Percentiles rank a stretch among this genome's conserved stretches.
These are phyloP conservation scores for Achaetomium macrosporum DNA, from an alignment of 2,329 filamentous ascomycete species.

Conservation along the genomic window DNA sequence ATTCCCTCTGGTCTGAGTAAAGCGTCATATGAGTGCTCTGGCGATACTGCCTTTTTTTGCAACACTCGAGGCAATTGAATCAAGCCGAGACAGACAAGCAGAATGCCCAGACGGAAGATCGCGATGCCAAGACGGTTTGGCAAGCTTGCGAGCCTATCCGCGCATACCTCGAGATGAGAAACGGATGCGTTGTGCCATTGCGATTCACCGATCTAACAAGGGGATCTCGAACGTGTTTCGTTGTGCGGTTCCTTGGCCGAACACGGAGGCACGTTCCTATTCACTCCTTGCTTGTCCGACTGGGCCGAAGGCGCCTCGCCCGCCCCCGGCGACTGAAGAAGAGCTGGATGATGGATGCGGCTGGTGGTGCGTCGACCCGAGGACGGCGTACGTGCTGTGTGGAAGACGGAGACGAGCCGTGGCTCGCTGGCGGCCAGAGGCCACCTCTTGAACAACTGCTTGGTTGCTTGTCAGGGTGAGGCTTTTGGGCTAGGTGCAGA, in stretches of 20 bases:
- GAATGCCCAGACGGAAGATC: conserved; percentile 26
- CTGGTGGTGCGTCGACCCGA: too few species aligned
- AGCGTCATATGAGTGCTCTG: conserved; percentile 3
- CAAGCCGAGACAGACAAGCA: conserved; percentile 10
- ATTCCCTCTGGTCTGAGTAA: neutral
- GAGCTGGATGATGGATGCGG: neutral
- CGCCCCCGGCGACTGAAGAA: neutral
- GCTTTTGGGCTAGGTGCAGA: conserved; percentile 15
- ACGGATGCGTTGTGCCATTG: conserved; percentile 5
- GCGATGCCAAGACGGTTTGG: conserved; percentile 23
- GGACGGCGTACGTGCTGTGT: too few species aligned
- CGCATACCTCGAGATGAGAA: conserved; percentile 1
- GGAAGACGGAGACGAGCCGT: too few species aligned
- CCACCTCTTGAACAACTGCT: neutral
- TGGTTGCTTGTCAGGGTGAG: neutral
- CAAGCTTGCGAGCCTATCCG: conserved; percentile 8
- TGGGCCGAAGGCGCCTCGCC: conserved; percentile 2
- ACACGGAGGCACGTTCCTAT: neutral
- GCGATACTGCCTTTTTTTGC: neutral
- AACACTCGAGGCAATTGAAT: conserved; percentile 2
- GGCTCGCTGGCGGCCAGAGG: too few species aligned
- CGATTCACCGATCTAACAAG: neutral
- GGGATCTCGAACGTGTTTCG: neutral
- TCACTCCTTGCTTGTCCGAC: conserved; percentile 1
- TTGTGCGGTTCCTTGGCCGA: neutral